Conservation (phyloP, 768 basidiomycete species). For the Serendipita indica region DNA sequence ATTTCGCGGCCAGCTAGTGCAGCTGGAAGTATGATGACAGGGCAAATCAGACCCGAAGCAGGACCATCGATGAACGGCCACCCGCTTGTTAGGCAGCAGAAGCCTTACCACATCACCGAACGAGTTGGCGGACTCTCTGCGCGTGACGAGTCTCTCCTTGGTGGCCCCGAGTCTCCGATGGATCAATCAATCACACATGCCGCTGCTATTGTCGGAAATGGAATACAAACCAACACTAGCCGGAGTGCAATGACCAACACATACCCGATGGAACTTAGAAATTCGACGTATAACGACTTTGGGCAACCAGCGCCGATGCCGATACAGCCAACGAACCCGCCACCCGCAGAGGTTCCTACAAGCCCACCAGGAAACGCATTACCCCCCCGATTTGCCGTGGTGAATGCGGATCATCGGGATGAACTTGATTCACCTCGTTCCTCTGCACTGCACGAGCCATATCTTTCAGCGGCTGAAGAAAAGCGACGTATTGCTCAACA, state of each 20-base stretch:
- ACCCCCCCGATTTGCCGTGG: conserved; percentile 26
- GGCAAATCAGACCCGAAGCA: background rate
- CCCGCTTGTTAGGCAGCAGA: background rate
- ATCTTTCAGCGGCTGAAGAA: conserved; percentile 31
- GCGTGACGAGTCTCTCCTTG: conserved; percentile 4
- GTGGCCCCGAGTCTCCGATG: background rate
- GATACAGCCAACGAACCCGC: background rate
- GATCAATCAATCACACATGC: background rate
- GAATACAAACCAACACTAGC: background rate
- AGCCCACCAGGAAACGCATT: background rate
- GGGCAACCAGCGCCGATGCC: background rate
- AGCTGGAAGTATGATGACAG: background rate
- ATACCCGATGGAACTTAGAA: background rate
- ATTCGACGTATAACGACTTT: background rate
- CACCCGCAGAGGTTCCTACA: background rate
- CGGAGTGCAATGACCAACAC: background rate
- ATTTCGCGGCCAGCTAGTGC: conserved; percentile 5
- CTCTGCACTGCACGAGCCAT: conserved; percentile 10
- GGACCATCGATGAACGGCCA: background rate
- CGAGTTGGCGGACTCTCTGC: background rate
- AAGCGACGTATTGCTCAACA: conserved; percentile 23
- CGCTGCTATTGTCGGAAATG: background rate
- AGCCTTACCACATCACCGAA: background rate
- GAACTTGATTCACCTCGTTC: conserved; percentile 15
- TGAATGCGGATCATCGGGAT: conserved; percentile 26